Conservation (phyloP, 495 filamentous ascomycete genomes). For the Cenococcum geophilum region DNA sequence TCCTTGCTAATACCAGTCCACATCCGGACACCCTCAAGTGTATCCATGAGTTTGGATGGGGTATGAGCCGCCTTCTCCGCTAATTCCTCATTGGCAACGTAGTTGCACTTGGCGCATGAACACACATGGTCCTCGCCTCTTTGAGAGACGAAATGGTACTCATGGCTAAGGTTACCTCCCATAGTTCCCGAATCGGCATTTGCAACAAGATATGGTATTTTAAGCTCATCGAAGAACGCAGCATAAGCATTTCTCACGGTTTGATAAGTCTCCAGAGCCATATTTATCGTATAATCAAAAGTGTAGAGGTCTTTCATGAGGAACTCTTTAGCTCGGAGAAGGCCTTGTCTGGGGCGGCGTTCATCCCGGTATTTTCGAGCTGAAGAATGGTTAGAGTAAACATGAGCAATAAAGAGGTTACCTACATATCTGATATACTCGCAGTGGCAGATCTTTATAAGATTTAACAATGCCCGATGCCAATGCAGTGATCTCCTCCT, state of each 20-base stretch:
- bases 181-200: slow-evolving; percentile 93
- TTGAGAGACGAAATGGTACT: slow-evolving; percentile 78
- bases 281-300: slow-evolving; percentile 63
- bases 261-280: slow-evolving; percentile 71
- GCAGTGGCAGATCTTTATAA: slow-evolving; percentile 78
- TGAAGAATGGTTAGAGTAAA: slow-evolving; percentile 31
- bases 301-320: slow-evolving; percentile 99
- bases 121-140: slow-evolving; percentile 83
- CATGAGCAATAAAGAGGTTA: not conserved
- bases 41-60: not conserved
- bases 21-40: not conserved
- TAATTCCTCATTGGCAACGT: slow-evolving; percentile 81
- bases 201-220: slow-evolving; percentile 75
- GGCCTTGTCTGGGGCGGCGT: slow-evolving; percentile 74
- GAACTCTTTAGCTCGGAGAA: slow-evolving; percentile 88
- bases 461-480: slow-evolving; percentile 69
- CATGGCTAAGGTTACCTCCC: slow-evolving; percentile 87
- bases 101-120: slow-evolving; percentile 65
- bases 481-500: slow-evolving; percentile 88
- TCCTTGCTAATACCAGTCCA: slow-evolving; percentile 71
- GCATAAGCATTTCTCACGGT: slow-evolving; percentile 64
- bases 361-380: slow-evolving; percentile 94
- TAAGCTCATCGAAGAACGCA: slow-evolving; percentile 72
- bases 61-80: slow-evolving; percentile 37
- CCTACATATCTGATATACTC: slow-evolving; percentile 85